Evolutionary conservation across 805 yeast genomes (phyloP).

Genomic region (Saturnispora mendoncae): DNA sequence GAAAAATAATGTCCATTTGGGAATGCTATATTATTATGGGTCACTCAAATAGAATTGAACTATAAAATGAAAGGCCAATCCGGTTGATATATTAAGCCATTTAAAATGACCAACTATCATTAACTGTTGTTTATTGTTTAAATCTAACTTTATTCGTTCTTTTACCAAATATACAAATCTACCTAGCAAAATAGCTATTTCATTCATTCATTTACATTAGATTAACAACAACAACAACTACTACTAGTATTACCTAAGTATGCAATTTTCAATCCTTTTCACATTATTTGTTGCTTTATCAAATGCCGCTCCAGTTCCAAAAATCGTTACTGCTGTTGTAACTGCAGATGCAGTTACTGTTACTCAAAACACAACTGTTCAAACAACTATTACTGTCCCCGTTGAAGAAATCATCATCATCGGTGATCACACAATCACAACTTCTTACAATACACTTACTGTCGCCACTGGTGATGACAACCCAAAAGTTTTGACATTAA

Average conservation of each 20-base stretch:
- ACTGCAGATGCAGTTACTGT: slow-evolving; percentile 21
- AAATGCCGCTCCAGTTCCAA: slow-evolving; percentile 17
- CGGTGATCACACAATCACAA: slow-evolving; percentile 10
- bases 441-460: slow-evolving; percentile 3
- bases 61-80: not conserved
- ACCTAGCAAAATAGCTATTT: slow-evolving; percentile 1
- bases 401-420: slow-evolving; percentile 29
- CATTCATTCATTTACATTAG: not conserved
- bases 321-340: slow-evolving; percentile 19
- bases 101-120: too few species aligned
- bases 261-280: slow-evolving; percentile 9
- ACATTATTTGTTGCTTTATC: slow-evolving; percentile 5
- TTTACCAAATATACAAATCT: not conserved
- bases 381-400: slow-evolving; percentile 9
- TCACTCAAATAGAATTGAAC: not conserved
- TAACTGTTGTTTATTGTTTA: not conserved
- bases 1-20: too few species aligned
- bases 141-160: slow-evolving; percentile 7
- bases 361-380: slow-evolving; percentile 13
- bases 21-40: too few species aligned
- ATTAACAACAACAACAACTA: not conserved
- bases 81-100: too few species aligned
- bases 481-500: slow-evolving; percentile 30
- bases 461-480: not conserved
- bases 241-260: not conserved